phyloP scores from a whole-genome alignment of 2,329 filamentous ascomycete genomes.

The Hymenoscyphus fraxineus region DNA sequence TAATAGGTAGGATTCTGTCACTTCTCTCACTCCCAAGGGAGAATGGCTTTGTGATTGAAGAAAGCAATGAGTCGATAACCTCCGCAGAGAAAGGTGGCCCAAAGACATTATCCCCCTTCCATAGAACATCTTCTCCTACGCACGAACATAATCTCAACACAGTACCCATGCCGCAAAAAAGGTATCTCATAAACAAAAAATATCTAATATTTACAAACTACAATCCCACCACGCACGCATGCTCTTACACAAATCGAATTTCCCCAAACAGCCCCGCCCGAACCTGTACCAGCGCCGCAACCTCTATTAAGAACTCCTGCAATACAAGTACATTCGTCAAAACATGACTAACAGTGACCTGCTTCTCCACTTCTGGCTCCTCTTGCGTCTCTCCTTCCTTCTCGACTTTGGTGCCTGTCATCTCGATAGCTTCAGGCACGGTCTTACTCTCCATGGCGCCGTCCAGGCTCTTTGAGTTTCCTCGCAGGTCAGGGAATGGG shows the following conservation, averaged over 20 bases:
- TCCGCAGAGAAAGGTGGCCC: too few relatives aligned
- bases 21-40: too few relatives aligned
- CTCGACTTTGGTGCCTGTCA: constrained; percentile 14
- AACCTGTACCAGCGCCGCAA: constrained; percentile 71
- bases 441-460: constrained; percentile 19
- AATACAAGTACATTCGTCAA: constrained; percentile 76
- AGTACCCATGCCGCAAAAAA: constrained; percentile 6
- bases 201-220: neutral
- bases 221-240: neutral
- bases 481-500: constrained; percentile 38
- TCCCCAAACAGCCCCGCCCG: constrained; percentile 74
- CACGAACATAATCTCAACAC: too few relatives aligned
- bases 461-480: constrained; percentile 35
- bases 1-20: too few relatives aligned
- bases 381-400: constrained; percentile 30
- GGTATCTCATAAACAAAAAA: constrained; percentile 14
- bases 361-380: constrained; percentile 31
- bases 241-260: constrained; percentile 52
- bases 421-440: constrained; percentile 8
- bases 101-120: too few relatives aligned
- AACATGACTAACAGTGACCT: constrained; percentile 69
- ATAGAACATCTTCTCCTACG: too few relatives aligned
- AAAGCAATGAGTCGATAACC: too few relatives aligned
- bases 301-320: constrained; percentile 75
- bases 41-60: too few relatives aligned